phyloP scores from a whole-genome alignment of 2,329 filamentous ascomycete species.

The Alternaria sp. region DNA sequence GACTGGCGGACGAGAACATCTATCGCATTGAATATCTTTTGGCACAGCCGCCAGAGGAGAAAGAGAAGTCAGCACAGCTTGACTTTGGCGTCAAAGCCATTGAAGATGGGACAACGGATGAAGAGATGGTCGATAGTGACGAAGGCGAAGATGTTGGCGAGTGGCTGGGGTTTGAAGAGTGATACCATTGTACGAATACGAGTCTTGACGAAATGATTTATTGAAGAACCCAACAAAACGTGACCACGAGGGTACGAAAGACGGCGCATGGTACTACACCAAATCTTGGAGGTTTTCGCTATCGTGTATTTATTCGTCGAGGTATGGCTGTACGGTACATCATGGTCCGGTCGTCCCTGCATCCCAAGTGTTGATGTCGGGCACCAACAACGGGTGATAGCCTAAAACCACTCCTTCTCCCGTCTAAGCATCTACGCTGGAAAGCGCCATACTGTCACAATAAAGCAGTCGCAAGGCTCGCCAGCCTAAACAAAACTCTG shows the following conservation, averaged over 20 bases:
- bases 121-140: constrained; percentile 40
- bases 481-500: background rate
- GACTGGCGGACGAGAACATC: constrained; percentile 85
- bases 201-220: constrained; percentile 9
- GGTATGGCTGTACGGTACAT: too few species aligned
- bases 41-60: constrained; percentile 57
- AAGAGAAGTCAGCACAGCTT: constrained; percentile 33
- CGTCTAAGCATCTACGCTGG: background rate
- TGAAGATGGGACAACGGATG: constrained; percentile 47
- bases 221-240: background rate
- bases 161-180: constrained; percentile 63
- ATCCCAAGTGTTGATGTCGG: too few species aligned
- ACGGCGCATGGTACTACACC: background rate
- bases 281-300: accelerated
- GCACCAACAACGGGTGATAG: background rate
- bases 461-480: background rate
- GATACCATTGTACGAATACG: constrained; percentile 22
- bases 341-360: background rate
- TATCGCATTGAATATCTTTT: constrained; percentile 89
- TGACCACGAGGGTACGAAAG: background rate
- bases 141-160: constrained; percentile 54
- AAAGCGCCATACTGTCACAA: background rate
- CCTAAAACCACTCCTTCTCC: background rate
- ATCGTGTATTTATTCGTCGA: background rate
- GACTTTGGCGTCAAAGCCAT: constrained; percentile 46